A percentile compares a stretch with the other conserved stretches of the same genome.
Conservation (phyloP, 1,139 yeast species). For the Hyphopichia wangnamkhiaoensis region DNA sequence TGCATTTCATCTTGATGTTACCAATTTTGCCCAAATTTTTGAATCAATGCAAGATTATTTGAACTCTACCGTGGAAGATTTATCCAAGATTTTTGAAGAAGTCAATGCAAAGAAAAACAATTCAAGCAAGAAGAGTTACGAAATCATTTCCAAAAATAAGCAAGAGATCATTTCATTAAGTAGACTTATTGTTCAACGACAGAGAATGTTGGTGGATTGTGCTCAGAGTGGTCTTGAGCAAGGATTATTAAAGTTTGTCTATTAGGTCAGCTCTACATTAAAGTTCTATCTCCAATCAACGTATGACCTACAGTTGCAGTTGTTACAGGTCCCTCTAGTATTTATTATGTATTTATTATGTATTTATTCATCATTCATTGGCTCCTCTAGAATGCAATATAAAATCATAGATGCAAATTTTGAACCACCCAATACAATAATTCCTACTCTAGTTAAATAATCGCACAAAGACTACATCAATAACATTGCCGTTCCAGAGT, state of each 20-base stretch:
- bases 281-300: too few species aligned
- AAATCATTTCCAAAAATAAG: conserved; percentile 47
- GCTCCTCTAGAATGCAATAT: too few species aligned
- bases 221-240: conserved; percentile 45
- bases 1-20: conserved; percentile 62
- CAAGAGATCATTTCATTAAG: conserved; percentile 51
- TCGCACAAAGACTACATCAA: too few species aligned
- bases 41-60: conserved; percentile 76
- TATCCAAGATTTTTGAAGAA: conserved; percentile 69
- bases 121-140: conserved; percentile 22
- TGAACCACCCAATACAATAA: too few species aligned
- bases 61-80: conserved; percentile 73
- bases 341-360: too few species aligned
- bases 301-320: not conserved
- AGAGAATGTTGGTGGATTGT: conserved; percentile 50
- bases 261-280: not conserved
- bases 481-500: too few species aligned
- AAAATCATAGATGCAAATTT: too few species aligned
- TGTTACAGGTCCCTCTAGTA: not conserved
- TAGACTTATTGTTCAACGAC: conserved; percentile 47
- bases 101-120: conserved; percentile 49
- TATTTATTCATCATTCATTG: not conserved
- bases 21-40: conserved; percentile 57
- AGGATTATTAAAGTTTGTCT: conserved; percentile 7
- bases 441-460: too few species aligned